A percentile compares a stretch with the other conserved stretches of the same genome.
phyloP scores from a whole-genome alignment of 495 filamentous ascomycete species.

The Rostrohypoxylon terebratum region DNA sequence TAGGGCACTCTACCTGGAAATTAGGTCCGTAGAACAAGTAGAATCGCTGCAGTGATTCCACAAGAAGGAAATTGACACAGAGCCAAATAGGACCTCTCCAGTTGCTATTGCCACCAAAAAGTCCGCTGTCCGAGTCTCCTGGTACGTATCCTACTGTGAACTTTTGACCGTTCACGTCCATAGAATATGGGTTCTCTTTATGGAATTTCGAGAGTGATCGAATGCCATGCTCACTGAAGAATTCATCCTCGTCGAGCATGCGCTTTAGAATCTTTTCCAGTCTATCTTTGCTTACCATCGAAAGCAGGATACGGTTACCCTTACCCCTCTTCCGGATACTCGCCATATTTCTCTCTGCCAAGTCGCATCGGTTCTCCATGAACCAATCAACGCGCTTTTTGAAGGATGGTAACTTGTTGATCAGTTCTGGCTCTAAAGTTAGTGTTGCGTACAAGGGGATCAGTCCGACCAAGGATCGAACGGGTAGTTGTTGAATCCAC shows the following conservation, averaged over 20 bases:
- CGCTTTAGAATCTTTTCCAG: constrained; percentile 85
- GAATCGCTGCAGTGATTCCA: constrained; percentile 91
- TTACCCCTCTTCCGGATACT: constrained; percentile 90
- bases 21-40: constrained; percentile 94
- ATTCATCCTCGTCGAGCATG: constrained; percentile 95
- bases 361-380: constrained; percentile 82
- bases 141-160: constrained; percentile 92
- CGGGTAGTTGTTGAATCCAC: constrained; percentile 90
- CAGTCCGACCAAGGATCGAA: constrained; percentile 89
- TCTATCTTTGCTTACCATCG: constrained; percentile 89
- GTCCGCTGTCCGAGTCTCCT: constrained; percentile 90
- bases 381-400: constrained; percentile 95
- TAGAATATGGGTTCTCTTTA: constrained; percentile 88
- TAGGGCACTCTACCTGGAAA: constrained; percentile 91
- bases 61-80: constrained; percentile 93
- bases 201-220: constrained; percentile 94
- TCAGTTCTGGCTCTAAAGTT: constrained; percentile 91
- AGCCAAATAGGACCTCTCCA: constrained; percentile 96
- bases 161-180: constrained; percentile 93
- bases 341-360: constrained; percentile 91
- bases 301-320: constrained; percentile 83
- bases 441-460: constrained; percentile 93
- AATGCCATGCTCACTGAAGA: constrained; percentile 89
- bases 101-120: constrained; percentile 98
- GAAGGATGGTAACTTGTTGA: constrained; percentile 93